Conservation (phyloP, 331 rosid species). For the Acacia pycnantha region DNA sequence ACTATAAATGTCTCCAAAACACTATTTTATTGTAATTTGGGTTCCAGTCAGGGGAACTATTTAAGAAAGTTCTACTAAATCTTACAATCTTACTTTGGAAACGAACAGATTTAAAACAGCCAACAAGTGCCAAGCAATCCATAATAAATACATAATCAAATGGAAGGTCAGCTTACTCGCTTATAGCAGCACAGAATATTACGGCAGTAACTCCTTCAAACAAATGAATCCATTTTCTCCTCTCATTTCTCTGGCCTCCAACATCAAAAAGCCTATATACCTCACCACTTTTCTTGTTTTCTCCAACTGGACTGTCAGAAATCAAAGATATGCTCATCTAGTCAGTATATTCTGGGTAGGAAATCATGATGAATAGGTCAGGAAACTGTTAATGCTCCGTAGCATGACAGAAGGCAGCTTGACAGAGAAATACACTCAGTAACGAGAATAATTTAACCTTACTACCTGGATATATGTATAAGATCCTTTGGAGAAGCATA, state of each 20-base stretch:
- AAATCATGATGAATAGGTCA: background rate
- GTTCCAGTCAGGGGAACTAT: background rate
- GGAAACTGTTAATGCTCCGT: background rate
- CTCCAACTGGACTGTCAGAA: constrained; percentile 78
- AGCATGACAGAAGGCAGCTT: background rate
- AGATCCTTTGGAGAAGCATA: background rate
- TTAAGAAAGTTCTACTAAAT: background rate
- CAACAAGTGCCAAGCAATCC: background rate
- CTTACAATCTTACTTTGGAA: background rate
- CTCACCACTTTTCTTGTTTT: constrained; percentile 93
- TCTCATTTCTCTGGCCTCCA: constrained; percentile 99
- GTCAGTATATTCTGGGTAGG: background rate
- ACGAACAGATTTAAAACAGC: constrained; percentile 5
- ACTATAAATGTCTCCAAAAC: background rate
- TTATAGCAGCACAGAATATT: constrained; percentile 95
- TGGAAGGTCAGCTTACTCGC: constrained; percentile 69
- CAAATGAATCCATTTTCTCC: constrained; percentile 99
- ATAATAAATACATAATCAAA: background rate
- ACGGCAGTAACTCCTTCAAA: constrained; percentile 99
- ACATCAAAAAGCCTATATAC: constrained; percentile 97
- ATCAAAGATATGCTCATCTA: constrained; percentile 12
- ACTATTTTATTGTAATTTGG: background rate
- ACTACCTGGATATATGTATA: background rate
- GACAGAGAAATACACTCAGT: constrained; percentile 1
- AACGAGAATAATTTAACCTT: background rate